Base-by-base conservation (phyloP, 345 rosid species). In the Fremontodendron californicum region DNA sequence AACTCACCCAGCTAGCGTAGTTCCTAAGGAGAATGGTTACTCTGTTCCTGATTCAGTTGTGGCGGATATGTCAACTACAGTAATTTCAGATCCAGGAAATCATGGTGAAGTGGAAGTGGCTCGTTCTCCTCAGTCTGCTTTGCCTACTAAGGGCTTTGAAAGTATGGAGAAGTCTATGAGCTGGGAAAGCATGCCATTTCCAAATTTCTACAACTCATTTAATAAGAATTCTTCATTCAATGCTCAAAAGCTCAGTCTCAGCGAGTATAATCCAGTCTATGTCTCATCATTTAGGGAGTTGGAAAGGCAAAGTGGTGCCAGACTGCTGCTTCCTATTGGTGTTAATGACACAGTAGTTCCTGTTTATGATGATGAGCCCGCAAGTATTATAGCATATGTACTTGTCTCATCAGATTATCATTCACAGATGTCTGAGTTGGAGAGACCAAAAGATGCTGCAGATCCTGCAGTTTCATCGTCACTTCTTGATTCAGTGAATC, bases 301-400 rank as follows among this genome's bases (percentile, higher is more conserved):
- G 79, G 98, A 93, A 82, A 83, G 82, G 77, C 91, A 70, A 79
- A 89, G 87, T 76, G 93, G 94, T 73, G 97, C 95, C 19, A 86
- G 94, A 87, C 82, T 89, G 75, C 88, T 91, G 58, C 86, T 93
- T 76, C 97, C 94, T 37, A 80, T 89, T 65, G 96, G 99, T 62
- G 74, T 79, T 12, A 84, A 88, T 85, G 94, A 90, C 29, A 85
- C 87, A 3, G 80, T 96, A 73, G 89, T 93, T 57, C 95, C 98
- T 55, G 93, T 96, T 70, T 93, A 88, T 63, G 99, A 96, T 76
- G 98, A 96, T 68, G 99, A 96, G 69, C 98, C 95, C 37, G 90
- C 98, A 55, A 96, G 99, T 82, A 82, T 92, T 69, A 92, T 96
- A 81, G 87, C 99, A 4, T 90, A 93, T 84, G 94, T 94, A 19